phyloP scores from a whole-genome alignment of 345 rosid genomes.

The Euphorbia tirucalli region DNA sequence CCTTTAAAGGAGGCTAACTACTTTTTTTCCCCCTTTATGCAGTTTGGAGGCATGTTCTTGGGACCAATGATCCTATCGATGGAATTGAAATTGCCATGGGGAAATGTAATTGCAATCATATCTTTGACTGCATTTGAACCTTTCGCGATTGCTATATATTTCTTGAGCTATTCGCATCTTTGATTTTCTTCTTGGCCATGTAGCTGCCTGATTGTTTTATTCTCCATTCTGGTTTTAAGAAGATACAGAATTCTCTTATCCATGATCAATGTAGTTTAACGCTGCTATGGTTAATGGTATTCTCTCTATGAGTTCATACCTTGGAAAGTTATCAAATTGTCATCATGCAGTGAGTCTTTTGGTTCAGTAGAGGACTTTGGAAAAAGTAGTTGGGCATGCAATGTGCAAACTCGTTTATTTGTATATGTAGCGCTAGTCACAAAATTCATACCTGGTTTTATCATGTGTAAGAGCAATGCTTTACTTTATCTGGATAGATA shows the following conservation, averaged over 20 bases:
- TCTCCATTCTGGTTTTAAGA: not conserved
- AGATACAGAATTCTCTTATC: not conserved
- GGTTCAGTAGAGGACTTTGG: not conserved
- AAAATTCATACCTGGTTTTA: not conserved
- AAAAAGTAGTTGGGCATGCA: not conserved
- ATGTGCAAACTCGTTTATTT: not conserved
- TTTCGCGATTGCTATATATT: too few relatives aligned
- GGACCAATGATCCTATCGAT: conserved; percentile 60
- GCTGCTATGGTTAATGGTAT: not conserved
- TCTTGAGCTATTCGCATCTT: not conserved
- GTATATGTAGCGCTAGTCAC: not conserved
- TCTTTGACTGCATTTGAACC: not conserved
- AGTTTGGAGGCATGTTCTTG: conserved; percentile 96
- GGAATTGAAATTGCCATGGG: conserved; percentile 79
- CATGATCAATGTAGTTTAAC: not conserved
- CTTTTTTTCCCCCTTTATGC: conserved; percentile 16
- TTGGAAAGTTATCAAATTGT: not conserved
- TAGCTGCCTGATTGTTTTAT: not conserved
- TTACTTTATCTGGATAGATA: not conserved
- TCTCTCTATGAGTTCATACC: not conserved
- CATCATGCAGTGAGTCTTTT: not conserved
- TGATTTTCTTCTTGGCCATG: not conserved
- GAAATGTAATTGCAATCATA: conserved; percentile 50
- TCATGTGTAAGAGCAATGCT: not conserved
- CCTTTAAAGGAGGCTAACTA: not conserved